phyloP scores from a whole-genome alignment of 2,329 filamentous ascomycete genomes.

The Sphaerulina musiva region DNA sequence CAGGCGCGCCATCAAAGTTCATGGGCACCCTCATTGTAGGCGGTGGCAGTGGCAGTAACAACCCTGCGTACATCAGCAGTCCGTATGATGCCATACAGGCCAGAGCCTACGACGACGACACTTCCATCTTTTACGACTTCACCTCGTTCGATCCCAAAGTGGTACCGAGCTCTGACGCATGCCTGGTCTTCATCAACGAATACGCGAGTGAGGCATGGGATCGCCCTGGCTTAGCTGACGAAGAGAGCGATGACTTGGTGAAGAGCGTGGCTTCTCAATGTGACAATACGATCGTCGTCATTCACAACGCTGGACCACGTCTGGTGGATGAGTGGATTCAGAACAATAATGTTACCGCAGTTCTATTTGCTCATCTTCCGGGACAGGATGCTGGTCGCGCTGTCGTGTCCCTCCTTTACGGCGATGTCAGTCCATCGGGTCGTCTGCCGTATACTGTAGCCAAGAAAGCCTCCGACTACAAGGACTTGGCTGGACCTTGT shows the following conservation, averaged over 20 bases:
- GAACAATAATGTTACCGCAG: slow-evolving; percentile 57
- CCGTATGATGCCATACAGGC: slow-evolving; percentile 35
- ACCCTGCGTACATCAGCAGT: slow-evolving; percentile 31
- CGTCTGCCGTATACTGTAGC: slow-evolving; percentile 58
- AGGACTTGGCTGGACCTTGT: slow-evolving; percentile 36
- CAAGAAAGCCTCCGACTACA: slow-evolving; percentile 52
- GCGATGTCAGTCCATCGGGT: slow-evolving; percentile 51
- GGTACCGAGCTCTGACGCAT: slow-evolving; percentile 36
- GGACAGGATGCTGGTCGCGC: slow-evolving; percentile 57
- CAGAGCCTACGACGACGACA: slow-evolving; percentile 46
- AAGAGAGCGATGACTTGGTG: slow-evolving; percentile 50
- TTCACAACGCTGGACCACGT: slow-evolving; percentile 59
- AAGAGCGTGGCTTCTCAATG: slow-evolving; percentile 53
- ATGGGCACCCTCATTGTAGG: slow-evolving; percentile 34
- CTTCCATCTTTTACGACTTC: slow-evolving; percentile 56
- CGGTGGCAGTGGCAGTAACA: slow-evolving; percentile 33
- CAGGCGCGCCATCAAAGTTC: slow-evolving; percentile 21
- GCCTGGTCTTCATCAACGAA: slow-evolving; percentile 58
- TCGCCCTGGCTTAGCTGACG: slow-evolving; percentile 33
- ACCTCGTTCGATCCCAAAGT: slow-evolving; percentile 45
- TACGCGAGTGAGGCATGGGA: slow-evolving; percentile 37
- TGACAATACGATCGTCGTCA: slow-evolving; percentile 57
- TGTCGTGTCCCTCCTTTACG: slow-evolving; percentile 53
- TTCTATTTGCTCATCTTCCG: slow-evolving; percentile 59
- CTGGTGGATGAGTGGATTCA: slow-evolving; percentile 57